Evolutionary conservation across 1,284 basidiomycete species (phyloP), one percentile per base, ranked within the genome.

Genomic region (Exobasidium rhododendri): DNA sequence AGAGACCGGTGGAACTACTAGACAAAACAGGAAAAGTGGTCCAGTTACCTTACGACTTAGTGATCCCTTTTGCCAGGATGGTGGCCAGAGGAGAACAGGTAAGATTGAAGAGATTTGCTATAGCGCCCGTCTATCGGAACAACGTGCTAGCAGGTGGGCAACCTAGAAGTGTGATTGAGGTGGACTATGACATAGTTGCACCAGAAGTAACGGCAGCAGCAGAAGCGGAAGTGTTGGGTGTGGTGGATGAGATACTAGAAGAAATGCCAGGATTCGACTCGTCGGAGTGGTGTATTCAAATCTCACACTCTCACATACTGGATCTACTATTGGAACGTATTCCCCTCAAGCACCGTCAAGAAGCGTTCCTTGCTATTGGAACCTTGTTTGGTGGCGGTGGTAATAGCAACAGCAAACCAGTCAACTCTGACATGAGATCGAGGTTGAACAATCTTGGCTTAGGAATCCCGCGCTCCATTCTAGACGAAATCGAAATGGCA

Each of bases 81-180:
- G 91, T 91, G 17, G 91, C 90, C 0, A 84, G 89, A 60, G 85
- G 84, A 14, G 86, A 86, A 52, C 85, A 86, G 54, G 86, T 85
- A 69, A 83, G 94, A 45, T 92, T 96, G 80, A 97, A 97, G 81
- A 85, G 93, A 17, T 96, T 89, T 81, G 89, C 92, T 80, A 87
- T 94, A 51, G 69, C 70, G 30, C 73, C 76, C 14, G 76, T 80
- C 44, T 81, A 76, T 52, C 74, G 79, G 22, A 74, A 75, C 43
- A 80, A 79, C 46, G 58, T 78, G 1, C 68, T 79, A 0, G 78
- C 80, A 1, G 79, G 79, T n/a, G 78, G 77, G 0, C 80, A 81
- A 66, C 80, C 80, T 20, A 68, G 74, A 10, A 69, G 75, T 0
- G 71, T 80, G 49, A 62, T 77, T 17, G 80, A 79, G 20, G 71